Conservation (phyloP, 768 basidiomycete genomes). For the Trametes punicea region DNA sequence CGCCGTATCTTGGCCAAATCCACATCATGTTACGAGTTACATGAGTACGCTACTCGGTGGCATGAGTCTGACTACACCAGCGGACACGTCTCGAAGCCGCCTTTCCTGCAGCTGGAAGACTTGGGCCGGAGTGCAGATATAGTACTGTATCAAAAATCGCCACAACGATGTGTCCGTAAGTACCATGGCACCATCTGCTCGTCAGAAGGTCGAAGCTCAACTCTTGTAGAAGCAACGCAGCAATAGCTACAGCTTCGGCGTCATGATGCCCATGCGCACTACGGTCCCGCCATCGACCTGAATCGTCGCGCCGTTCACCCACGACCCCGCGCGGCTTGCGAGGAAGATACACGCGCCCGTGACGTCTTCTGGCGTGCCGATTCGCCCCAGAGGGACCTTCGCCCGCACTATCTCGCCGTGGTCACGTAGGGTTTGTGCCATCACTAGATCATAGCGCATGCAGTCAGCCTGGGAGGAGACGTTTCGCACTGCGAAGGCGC, state of each 20-base stretch:
- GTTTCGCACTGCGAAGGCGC: background rate
- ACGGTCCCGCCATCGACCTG: conserved; percentile 58
- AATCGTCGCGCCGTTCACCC: conserved; percentile 62
- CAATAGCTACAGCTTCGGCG: conserved; percentile 32
- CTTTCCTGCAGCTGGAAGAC: too few relatives aligned
- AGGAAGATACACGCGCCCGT: conserved; percentile 62
- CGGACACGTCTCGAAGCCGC: too few relatives aligned
- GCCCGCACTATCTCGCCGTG: conserved; percentile 42
- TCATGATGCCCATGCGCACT: conserved; percentile 33
- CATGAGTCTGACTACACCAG: too few relatives aligned
- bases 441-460: conserved; percentile 47
- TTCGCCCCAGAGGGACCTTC: conserved; percentile 46
- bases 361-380: conserved; percentile 64
- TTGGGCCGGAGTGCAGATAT: too few relatives aligned
- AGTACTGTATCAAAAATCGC: too few relatives aligned
- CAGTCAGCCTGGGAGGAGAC: background rate
- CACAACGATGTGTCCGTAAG: too few relatives aligned
- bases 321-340: conserved; percentile 55
- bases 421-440: conserved; percentile 47
- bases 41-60: too few relatives aligned
- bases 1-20: too few relatives aligned
- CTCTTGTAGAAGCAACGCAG: background rate
- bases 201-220: background rate
- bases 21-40: too few relatives aligned
- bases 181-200: too few relatives aligned